Evolutionary conservation across 2,329 filamentous ascomycete species (phyloP).

Genomic region (Alternaria viburni): DNA sequence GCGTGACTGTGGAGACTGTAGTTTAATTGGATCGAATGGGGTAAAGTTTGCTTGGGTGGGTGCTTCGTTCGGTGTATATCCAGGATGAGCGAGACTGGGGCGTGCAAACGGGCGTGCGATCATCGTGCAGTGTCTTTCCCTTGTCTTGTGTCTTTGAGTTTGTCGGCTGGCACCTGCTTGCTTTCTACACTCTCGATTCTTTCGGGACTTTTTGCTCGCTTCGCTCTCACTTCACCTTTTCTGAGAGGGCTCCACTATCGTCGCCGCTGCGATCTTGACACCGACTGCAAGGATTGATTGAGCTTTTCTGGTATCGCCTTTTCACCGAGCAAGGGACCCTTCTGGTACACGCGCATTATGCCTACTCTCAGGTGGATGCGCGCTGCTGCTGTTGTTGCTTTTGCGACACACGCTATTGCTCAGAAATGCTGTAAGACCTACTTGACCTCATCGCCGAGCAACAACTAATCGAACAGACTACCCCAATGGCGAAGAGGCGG

Average conservation of each 20-base stretch:
- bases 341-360: slow-evolving; percentile 17
- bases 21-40: slow-evolving; percentile 7
- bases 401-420: slow-evolving; percentile 25
- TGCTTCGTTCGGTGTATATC: slow-evolving; percentile 3
- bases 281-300: slow-evolving; percentile 7
- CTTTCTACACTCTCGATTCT: neutral
- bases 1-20: neutral
- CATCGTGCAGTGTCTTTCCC: slow-evolving; percentile 10
- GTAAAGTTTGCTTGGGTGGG: slow-evolving; percentile 4
- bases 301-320: neutral
- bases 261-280: slow-evolving; percentile 3
- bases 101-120: slow-evolving; percentile 15
- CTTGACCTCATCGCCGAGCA: neutral
- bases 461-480: slow-evolving; percentile 38
- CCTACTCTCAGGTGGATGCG: slow-evolving; percentile 27
- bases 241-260: slow-evolving; percentile 5
- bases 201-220: neutral
- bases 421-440: slow-evolving; percentile 40
- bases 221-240: slow-evolving; percentile 15
- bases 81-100: slow-evolving; percentile 1
- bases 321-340: slow-evolving; percentile 8
- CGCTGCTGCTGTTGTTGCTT: slow-evolving; percentile 20
- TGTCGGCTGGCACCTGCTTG: neutral
- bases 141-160: neutral
- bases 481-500: slow-evolving; percentile 37